phyloP scores from a whole-genome alignment of 179 eudicot species.

The Drosera spatulata region DNA sequence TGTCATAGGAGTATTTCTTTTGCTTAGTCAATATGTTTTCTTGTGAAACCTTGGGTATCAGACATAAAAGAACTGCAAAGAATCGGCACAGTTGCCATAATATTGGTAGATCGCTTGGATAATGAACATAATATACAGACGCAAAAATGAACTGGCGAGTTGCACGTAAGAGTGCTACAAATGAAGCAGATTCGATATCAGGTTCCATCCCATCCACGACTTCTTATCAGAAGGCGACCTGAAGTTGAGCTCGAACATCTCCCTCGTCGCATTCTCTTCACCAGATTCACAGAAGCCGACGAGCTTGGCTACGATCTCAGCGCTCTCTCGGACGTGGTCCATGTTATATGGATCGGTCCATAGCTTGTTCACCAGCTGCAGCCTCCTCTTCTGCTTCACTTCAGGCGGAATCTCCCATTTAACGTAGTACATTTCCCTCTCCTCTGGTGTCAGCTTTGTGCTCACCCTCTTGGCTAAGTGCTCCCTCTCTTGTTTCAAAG shows the following conservation, averaged over 20 bases:
- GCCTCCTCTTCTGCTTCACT: conserved; percentile 70
- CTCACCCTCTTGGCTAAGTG: conserved; percentile 87
- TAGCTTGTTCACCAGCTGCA: conserved; percentile 76
- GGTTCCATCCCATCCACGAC: conserved; percentile 95
- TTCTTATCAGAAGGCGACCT: conserved; percentile 66
- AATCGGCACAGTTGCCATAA: no score
- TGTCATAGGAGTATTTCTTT: no score
- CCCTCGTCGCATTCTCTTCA: conserved; percentile 51
- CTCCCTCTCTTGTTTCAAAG: conserved; percentile 89
- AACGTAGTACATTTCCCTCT: conserved; percentile 65
- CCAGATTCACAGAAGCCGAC: conserved; percentile 87
- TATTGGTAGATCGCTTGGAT: no score
- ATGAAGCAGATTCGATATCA: conserved; percentile 80
- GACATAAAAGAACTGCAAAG: no score
- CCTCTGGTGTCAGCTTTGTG: conserved; percentile 62
- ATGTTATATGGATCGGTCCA: conserved; percentile 92
- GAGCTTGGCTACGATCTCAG: conserved; percentile 84
- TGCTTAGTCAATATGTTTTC: no score
- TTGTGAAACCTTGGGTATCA: no score
- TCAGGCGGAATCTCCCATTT: conserved; percentile 94
- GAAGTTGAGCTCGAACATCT: conserved; percentile 90
- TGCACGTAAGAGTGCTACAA: conserved; percentile 17
- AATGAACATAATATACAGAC: no score
- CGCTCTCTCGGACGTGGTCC: conserved; percentile 87
- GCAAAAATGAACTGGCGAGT: no score